Percentiles rank a stretch among this genome's conserved stretches.
Evolutionary conservation across 2,329 filamentous ascomycete species (phyloP).

Genomic region (Neopestalotiopsis rosae): DNA sequence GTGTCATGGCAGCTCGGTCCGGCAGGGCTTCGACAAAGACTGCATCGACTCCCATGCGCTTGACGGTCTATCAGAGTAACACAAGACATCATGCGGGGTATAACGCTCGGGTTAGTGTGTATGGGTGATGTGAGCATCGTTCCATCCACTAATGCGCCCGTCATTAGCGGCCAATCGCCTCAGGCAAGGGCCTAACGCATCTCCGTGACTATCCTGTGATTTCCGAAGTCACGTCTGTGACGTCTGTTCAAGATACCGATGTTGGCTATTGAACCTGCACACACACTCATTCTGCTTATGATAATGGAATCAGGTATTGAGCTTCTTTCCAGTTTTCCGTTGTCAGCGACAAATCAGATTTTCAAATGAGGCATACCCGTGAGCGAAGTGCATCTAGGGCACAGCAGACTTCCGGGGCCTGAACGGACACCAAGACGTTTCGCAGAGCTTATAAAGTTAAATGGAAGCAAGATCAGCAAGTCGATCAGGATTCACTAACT

Average conservation of each 20-base stretch:
- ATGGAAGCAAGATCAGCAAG: background rate
- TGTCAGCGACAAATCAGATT: background rate
- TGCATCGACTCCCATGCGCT: conserved; percentile 20
- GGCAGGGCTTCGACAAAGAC: conserved; percentile 4
- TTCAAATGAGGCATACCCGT: background rate
- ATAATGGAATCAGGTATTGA: no score
- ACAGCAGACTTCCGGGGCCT: background rate
- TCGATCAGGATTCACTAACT: background rate
- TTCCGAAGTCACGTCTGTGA: background rate
- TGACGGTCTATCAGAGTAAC: conserved; percentile 25
- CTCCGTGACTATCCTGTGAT: background rate
- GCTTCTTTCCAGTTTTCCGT: background rate
- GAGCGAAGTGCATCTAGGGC: background rate
- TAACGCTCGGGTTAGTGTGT: no score
- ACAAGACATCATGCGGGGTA: no score
- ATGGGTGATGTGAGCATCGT: no score
- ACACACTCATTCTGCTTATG: no score
- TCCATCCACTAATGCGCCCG: no score
- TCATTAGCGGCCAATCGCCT: background rate
- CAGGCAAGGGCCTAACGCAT: no score
- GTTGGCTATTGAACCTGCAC: no score
- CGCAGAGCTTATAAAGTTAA: background rate
- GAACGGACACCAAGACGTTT: background rate
- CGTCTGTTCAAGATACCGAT: no score
- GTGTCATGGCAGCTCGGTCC: background rate